Evolutionary conservation across 140 eudicot genomes (phyloP).

Genomic region (Oenanthe javanica): DNA sequence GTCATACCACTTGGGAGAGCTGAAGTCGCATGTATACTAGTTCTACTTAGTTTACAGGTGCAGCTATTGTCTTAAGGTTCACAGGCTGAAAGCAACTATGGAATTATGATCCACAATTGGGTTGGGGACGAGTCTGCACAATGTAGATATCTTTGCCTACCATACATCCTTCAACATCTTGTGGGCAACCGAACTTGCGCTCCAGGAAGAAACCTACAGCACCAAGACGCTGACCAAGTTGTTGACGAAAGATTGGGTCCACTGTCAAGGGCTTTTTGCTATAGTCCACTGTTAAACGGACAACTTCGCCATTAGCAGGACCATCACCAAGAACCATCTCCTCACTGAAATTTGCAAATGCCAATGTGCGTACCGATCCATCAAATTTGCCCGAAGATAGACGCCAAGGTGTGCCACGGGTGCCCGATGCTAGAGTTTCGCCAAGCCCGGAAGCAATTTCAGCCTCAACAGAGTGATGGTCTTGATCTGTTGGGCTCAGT

Average conservation of each 20-base stretch:
- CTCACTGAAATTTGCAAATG: constrained; percentile 88
- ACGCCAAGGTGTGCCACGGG: constrained; percentile 97
- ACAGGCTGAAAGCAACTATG: not conserved
- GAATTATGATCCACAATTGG: constrained; percentile 24
- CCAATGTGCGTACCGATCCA: constrained; percentile 55
- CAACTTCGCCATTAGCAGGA: constrained; percentile 68
- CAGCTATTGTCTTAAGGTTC: not conserved
- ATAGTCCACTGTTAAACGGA: constrained; percentile 61
- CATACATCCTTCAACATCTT: constrained; percentile 88
- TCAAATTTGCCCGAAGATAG: constrained; percentile 66
- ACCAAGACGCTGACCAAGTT: constrained; percentile 76
- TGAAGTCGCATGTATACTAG: not conserved
- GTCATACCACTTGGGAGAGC: not conserved
- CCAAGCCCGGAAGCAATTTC: constrained; percentile 92
- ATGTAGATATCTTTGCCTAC: constrained; percentile 74
- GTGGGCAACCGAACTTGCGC: constrained; percentile 74
- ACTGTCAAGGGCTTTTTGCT: constrained; percentile 81
- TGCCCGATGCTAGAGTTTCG: constrained; percentile 78
- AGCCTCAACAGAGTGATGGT: constrained; percentile 54
- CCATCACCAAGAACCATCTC: constrained; percentile 66
- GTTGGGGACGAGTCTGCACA: constrained; percentile 95
- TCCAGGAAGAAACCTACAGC: constrained; percentile 78
- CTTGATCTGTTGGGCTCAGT: constrained; percentile 67
- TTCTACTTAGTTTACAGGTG: not conserved
- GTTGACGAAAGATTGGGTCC: constrained; percentile 61